phyloP scores from a whole-genome alignment of 441 rosid genomes.

The Dalechampia spathulata region DNA sequence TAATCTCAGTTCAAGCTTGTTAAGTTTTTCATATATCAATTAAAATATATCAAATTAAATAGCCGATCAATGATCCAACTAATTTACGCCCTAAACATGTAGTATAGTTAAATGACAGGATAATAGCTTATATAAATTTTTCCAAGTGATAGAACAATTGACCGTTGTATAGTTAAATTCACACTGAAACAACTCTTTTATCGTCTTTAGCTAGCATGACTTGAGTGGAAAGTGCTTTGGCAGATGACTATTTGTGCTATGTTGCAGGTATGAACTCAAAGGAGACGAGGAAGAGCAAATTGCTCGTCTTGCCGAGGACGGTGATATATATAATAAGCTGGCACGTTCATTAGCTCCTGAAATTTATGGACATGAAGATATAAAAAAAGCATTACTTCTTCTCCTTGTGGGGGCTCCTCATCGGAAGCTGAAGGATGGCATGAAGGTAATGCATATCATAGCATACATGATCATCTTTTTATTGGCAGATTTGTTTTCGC shows the following conservation, averaged over 20 bases:
- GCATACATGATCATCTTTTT: background rate
- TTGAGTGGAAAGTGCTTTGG: background rate
- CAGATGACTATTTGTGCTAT: slow-evolving; percentile 7
- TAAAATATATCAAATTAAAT: too few relatives aligned
- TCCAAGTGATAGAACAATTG: too few relatives aligned
- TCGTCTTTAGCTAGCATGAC: background rate
- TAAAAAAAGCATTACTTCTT: slow-evolving; percentile 91
- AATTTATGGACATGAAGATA: slow-evolving; percentile 98
- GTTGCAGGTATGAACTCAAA: slow-evolving; percentile 73
- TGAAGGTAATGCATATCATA: slow-evolving; percentile 60
- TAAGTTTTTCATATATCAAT: too few relatives aligned
- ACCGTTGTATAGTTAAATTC: background rate
- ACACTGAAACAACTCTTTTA: background rate
- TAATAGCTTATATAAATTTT: too few relatives aligned
- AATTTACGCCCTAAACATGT: too few relatives aligned
- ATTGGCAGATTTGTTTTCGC: background rate
- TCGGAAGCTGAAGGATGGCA: slow-evolving; percentile 91
- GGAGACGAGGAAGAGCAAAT: slow-evolving; percentile 91
- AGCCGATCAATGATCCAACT: too few relatives aligned
- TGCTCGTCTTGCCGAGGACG: slow-evolving; percentile 88
- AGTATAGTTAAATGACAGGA: too few relatives aligned
- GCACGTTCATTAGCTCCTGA: slow-evolving; percentile 94
- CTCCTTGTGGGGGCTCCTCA: slow-evolving; percentile 99
- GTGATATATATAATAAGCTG: slow-evolving; percentile 92
- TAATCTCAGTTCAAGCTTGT: too few relatives aligned